Percentiles rank a stretch among this genome's conserved stretches.
Conservation (phyloP, 108 stramenopile species). For the Pseudonitzschia delicatissima region DNA sequence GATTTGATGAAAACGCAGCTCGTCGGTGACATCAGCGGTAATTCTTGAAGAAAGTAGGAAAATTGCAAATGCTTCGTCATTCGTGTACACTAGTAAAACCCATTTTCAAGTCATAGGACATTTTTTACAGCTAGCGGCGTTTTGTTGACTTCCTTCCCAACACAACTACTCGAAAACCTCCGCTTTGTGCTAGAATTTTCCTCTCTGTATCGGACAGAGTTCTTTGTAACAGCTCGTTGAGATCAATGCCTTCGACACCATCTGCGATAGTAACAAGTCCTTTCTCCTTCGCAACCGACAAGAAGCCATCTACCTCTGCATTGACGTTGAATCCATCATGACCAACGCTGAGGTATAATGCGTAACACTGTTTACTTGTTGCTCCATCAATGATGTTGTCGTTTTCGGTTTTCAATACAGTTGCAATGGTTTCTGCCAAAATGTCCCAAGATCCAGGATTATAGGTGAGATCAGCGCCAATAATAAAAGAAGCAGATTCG, state of each 20-base stretch:
- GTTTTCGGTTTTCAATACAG: conserved; percentile 42
- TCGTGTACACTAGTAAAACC: too few species aligned
- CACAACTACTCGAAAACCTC: conserved; percentile 7
- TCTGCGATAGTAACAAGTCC: conserved; percentile 19
- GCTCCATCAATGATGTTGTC: conserved; percentile 21
- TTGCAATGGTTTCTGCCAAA: conserved; percentile 59
- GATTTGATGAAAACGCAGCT: conserved; percentile 51
- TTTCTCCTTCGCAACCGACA: conserved; percentile 35
- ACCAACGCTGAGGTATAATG: conserved; percentile 58
- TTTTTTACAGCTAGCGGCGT: not conserved
- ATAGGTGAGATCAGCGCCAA: conserved; percentile 72
- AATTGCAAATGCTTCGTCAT: too few species aligned
- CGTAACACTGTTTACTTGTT: not conserved
- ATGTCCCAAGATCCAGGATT: conserved; percentile 60
- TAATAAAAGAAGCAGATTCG: conserved; percentile 42
- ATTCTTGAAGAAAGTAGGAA: not conserved
- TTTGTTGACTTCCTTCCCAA: not conserved
- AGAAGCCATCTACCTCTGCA: conserved; percentile 62
- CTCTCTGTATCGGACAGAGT: conserved; percentile 1
- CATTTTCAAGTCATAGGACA: too few species aligned
- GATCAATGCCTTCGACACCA: conserved; percentile 4
- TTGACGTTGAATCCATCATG: conserved; percentile 71
- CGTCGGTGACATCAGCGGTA: conserved; percentile 20
- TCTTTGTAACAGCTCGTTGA: not conserved
- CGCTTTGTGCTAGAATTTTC: conserved; percentile 8